Evolutionary conservation across 2,329 filamentous ascomycete species (phyloP).

Genomic region (Lachnellula occidentalis): DNA sequence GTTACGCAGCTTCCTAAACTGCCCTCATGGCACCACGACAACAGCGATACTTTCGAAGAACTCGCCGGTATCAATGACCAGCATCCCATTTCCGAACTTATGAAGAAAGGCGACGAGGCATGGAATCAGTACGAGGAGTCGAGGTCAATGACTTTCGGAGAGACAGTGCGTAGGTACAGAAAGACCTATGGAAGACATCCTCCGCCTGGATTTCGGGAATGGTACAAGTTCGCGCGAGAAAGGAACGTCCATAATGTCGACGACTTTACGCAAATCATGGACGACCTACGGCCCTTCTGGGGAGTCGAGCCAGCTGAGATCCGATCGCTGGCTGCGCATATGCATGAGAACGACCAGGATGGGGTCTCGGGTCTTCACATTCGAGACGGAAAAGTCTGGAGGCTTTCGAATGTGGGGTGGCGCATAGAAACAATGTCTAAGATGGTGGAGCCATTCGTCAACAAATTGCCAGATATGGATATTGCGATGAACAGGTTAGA

Average conservation of each 20-base stretch:
- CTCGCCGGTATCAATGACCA: slow-evolving; percentile 24
- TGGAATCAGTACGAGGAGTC: slow-evolving; percentile 27
- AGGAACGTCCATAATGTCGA: slow-evolving; percentile 53
- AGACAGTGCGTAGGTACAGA: slow-evolving; percentile 52
- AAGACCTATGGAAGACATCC: slow-evolving; percentile 52
- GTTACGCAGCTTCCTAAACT: slow-evolving; percentile 21
- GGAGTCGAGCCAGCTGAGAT: slow-evolving; percentile 34
- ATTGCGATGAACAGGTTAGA: slow-evolving; percentile 62
- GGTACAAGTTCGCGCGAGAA: slow-evolving; percentile 49
- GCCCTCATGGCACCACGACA: slow-evolving; percentile 21
- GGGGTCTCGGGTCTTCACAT: slow-evolving; percentile 28
- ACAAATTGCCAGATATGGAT: slow-evolving; percentile 56
- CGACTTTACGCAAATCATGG: slow-evolving; percentile 59
- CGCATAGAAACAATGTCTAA: slow-evolving; percentile 36
- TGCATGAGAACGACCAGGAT: slow-evolving; percentile 25
- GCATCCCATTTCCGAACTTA: slow-evolving; percentile 29
- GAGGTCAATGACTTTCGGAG: slow-evolving; percentile 42
- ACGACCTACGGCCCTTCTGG: slow-evolving; percentile 58
- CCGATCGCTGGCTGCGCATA: slow-evolving; percentile 38
- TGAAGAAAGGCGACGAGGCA: slow-evolving; percentile 29
- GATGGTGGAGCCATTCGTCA: slow-evolving; percentile 38
- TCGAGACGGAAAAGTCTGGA: slow-evolving; percentile 31
- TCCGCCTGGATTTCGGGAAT: slow-evolving; percentile 57
- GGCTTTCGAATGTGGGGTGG: slow-evolving; percentile 34
- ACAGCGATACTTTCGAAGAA: slow-evolving; percentile 20